Evolutionary conservation across 257 asterid genomes (phyloP).

Genomic region (Solanum chilense): DNA sequence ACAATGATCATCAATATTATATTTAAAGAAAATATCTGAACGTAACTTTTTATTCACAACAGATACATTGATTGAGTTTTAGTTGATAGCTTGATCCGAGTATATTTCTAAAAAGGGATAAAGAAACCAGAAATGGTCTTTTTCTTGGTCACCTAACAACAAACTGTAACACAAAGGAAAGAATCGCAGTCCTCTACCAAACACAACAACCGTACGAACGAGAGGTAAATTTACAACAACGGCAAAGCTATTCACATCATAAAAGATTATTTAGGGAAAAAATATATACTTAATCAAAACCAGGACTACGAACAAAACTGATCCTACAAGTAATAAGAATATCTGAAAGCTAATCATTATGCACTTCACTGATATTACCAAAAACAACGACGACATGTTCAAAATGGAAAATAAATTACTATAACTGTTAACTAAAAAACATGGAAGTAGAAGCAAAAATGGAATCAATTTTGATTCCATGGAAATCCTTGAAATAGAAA

Average conservation of each 20-base stretch:
- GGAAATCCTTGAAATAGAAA: background rate
- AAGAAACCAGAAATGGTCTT: background rate
- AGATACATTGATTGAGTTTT: background rate
- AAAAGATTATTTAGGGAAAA: background rate
- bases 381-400: background rate
- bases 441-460: background rate
- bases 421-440: background rate
- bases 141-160: background rate
- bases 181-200: constrained; percentile 9
- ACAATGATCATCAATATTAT: background rate
- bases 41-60: background rate
- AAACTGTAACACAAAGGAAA: background rate
- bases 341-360: background rate
- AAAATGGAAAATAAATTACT: background rate
- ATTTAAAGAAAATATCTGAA: background rate
- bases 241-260: background rate
- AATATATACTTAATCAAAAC: background rate
- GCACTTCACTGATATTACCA: background rate
- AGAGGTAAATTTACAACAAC: background rate
- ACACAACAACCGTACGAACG: background rate
- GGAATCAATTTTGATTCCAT: background rate
- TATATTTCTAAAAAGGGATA: background rate
- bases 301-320: background rate
- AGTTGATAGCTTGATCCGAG: background rate
- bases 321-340: background rate